phyloP scores from a whole-genome alignment of 1,139 yeast species.

The Blastobotrys niveus region DNA sequence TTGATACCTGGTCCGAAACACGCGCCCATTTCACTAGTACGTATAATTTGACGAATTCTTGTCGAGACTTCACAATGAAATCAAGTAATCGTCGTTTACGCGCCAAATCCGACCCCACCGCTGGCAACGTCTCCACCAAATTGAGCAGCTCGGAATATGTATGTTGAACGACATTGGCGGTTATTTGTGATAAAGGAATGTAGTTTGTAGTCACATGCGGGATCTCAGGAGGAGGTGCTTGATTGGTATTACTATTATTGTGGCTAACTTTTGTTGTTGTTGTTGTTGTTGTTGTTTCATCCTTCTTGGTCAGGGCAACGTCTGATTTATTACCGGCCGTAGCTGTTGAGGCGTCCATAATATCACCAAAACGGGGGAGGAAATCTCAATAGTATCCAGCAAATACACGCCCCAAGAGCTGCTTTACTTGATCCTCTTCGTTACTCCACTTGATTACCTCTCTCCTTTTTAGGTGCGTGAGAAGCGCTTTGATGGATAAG shows the following conservation, averaged over 20 bases:
- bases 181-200: constrained; percentile 53
- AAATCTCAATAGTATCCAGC: no score
- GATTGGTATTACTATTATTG: constrained; percentile 10
- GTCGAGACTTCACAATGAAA: constrained; percentile 62
- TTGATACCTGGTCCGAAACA: constrained; percentile 61
- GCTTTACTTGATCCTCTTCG: no score
- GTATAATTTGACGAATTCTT: constrained; percentile 75
- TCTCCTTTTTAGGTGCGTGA: no score
- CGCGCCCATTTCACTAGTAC: constrained; percentile 86
- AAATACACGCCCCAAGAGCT: no score
- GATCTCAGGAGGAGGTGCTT: constrained; percentile 31
- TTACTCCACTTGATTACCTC: no score
- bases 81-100: constrained; percentile 67
- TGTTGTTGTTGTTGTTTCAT: neutral
- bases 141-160: constrained; percentile 61
- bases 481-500: no score
- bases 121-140: constrained; percentile 53
- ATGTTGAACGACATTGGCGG: constrained; percentile 56
- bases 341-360: neutral
- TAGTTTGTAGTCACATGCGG: constrained; percentile 77
- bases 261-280: neutral
- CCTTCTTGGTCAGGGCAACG: neutral
- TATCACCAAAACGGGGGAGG: no score
- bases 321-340: neutral
- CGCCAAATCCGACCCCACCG: constrained; percentile 50